Conservation (phyloP, 768 basidiomycete species). For the Tulasnella sp. region DNA sequence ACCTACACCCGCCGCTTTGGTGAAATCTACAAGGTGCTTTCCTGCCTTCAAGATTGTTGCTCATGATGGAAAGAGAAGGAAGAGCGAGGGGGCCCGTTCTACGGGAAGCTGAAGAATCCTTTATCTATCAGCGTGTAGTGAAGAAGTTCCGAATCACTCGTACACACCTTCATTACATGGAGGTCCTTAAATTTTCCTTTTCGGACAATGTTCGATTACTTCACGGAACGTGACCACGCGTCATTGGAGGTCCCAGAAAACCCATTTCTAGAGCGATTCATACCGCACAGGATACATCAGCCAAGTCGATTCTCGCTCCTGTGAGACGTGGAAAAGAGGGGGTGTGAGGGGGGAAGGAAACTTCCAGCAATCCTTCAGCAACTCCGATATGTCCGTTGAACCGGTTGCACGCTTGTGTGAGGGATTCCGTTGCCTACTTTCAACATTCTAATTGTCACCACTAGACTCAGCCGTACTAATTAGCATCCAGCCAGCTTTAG, state of each 20-base stretch:
- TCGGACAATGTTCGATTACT: neutral
- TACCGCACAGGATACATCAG: too few relatives aligned
- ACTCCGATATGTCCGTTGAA: neutral
- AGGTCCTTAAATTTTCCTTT: neutral
- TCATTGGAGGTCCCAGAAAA: neutral
- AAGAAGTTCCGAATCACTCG: too few relatives aligned
- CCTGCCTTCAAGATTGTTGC: neutral
- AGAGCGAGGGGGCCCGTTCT: neutral
- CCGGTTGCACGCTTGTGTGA: neutral
- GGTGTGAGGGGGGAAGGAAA: neutral
- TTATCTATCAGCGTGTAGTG: neutral
- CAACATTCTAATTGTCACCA: neutral
- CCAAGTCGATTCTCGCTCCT: too few relatives aligned
- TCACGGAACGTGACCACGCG: neutral
- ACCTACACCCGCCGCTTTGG: constrained; percentile 36
- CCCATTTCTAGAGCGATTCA: neutral
- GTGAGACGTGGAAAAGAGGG: too few relatives aligned
- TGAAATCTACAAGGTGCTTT: constrained; percentile 31
- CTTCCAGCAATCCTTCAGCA: neutral
- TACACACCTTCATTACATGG: neutral
- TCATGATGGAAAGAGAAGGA: neutral
- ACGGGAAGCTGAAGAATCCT: neutral
- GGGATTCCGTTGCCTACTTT: neutral
- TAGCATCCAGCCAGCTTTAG: neutral
- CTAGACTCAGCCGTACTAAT: too few relatives aligned